Percentiles rank a stretch among this genome's conserved stretches.
Evolutionary conservation across 1,139 yeast species (phyloP).

Genomic region (Sugiyamaella pinicola): DNA sequence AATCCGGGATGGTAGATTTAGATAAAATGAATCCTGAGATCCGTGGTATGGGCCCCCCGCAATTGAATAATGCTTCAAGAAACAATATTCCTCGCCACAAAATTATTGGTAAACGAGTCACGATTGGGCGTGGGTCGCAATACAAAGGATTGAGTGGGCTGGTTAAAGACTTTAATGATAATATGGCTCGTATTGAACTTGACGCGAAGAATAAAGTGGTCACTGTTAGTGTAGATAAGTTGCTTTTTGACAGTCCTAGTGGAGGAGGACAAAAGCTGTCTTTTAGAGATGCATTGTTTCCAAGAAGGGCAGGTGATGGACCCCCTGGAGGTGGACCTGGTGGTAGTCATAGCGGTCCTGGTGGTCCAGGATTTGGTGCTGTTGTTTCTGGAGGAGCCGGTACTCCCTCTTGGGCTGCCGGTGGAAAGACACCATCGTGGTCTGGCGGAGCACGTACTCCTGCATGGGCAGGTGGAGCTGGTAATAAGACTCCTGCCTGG

Average conservation of each 20-base stretch:
- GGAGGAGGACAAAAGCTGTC: constrained; percentile 59
- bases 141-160: constrained; percentile 95
- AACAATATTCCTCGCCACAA: constrained; percentile 25
- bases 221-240: constrained; percentile 76
- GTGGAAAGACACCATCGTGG: constrained; percentile 49
- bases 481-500: constrained; percentile 42
- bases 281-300: constrained; percentile 68
- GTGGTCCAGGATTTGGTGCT: constrained; percentile 47
- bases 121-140: constrained; percentile 81
- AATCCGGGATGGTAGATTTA: constrained; percentile 46
- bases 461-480: constrained; percentile 45
- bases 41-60: constrained; percentile 56
- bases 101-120: constrained; percentile 67
- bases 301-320: constrained; percentile 40
- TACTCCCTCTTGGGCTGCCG: constrained; percentile 50
- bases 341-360: too few relatives aligned
- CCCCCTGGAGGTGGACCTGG: constrained; percentile 32
- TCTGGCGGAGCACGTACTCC: constrained; percentile 44
- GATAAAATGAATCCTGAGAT: constrained; percentile 86
- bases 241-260: constrained; percentile 68
- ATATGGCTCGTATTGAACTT: constrained; percentile 85
- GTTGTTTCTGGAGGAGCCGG: constrained; percentile 44
- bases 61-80: constrained; percentile 31
- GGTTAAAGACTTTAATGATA: constrained; percentile 90
- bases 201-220: constrained; percentile 90